These are phyloP conservation scores for Caryopteris hybrid DNA, from an alignment of 305 asterid species.

Conservation along the genomic window DNA sequence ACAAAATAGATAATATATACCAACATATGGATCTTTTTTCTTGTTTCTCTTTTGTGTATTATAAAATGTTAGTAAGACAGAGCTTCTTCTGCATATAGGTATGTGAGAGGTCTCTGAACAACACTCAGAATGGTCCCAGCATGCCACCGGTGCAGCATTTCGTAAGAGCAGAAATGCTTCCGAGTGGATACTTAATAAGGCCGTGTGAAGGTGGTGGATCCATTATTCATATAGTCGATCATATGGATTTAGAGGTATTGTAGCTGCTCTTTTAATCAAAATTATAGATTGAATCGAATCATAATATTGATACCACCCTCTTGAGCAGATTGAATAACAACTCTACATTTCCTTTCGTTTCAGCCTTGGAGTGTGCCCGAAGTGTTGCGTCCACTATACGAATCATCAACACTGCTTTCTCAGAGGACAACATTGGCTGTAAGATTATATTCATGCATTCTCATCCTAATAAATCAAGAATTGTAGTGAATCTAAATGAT, in stretches of 20 bases:
- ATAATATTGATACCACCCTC: neutral
- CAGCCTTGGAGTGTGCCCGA: constrained; percentile 99
- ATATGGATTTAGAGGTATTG: constrained; percentile 81
- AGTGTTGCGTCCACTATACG: constrained; percentile 88
- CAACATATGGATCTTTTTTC: neutral
- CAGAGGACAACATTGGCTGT: constrained; percentile 94
- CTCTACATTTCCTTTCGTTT: neutral
- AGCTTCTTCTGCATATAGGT: constrained; percentile 39
- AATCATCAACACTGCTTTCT: constrained; percentile 78
- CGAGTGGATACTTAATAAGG: constrained; percentile 91
- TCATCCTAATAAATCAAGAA: neutral
- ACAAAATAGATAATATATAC: neutral
- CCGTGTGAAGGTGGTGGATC: constrained; percentile 99
- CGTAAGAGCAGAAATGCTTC: constrained; percentile 80
- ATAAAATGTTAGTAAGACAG: neutral
- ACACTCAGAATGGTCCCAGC: constrained; percentile 93
- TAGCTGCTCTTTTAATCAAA: neutral
- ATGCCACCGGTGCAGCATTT: constrained; percentile 88
- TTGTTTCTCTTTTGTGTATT: neutral
- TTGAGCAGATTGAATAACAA: neutral
- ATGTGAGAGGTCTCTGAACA: constrained; percentile 89
- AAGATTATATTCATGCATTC: constrained; percentile 4
- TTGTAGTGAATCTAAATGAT: too few relatives aligned
- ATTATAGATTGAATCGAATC: too few relatives aligned
- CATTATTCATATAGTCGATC: constrained; percentile 89